Evolutionary conservation across 108 stramenopile genomes (phyloP), one percentile per base, ranked within the genome.

Genomic region (Asterionellopsis glacialis): DNA sequence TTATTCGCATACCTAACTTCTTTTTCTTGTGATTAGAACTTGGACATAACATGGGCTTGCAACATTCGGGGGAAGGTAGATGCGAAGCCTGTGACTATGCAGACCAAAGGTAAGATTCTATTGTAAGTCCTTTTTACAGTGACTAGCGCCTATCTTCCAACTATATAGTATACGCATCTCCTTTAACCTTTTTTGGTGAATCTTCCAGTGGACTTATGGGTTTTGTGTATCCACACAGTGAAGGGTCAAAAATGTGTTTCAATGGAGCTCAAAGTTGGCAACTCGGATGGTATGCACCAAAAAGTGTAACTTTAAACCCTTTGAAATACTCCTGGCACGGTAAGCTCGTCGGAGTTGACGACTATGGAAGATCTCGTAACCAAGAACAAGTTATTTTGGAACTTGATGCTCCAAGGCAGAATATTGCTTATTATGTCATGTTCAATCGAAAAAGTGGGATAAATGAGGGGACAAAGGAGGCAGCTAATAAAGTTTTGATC

Each of bases 251-350:
- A 41, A 64, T 72, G 60, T 83, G 81, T 47, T 86, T 80, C 67
- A 86, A 86, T 51, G 64, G 67, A 1, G 79, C 80, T n/a, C 82
- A 86, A 33, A 70, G 57, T 39, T 82, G 67, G 63, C 79, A 83
- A 54, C 63, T 80, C 22, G 81, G 81, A 25, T 86, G 81, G 85
- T 86, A 78, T 40, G 18, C 11, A 16, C 43, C 69, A 18, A 61
- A 72, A 24, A 41, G 41, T 21, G 25, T 64, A 24, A 41, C 40
- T 23, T 22, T 74, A 2, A 33, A 33, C 33, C 52, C 52, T 5
- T 25, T 53, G 6, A 1, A 19, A 15, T 2, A 53, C 1, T 3
- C 23, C 1, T 53, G 52, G 52, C 4, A 53, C 9, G 52, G 52
- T 23, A 21, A 53, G 14, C 24, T 53, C 5, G 24, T 11, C 5